Percentiles rank a stretch among this genome's conserved stretches.
Conservation (phyloP, 176 grass and related monocot genomes). For the Rhynchospora pubera region DNA sequence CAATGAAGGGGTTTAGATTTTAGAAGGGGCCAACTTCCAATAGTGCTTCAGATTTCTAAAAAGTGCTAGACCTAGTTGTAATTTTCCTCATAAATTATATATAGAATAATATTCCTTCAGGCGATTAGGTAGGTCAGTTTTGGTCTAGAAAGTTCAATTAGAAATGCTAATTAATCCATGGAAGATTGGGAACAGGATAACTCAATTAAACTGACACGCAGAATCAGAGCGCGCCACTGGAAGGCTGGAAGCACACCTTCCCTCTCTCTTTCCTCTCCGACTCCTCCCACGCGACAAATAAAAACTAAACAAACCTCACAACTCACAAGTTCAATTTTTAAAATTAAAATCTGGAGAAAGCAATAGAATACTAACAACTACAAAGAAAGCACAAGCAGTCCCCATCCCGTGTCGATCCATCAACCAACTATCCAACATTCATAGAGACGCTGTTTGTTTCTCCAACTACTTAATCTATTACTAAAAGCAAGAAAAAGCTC, state of each 20-base stretch:
- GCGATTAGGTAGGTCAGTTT: not conserved
- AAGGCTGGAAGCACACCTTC: not conserved
- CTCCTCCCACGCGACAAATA: not conserved
- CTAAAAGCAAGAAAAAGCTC: conserved; percentile 7
- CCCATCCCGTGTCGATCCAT: not conserved
- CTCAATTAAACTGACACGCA: not conserved
- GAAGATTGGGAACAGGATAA: not conserved
- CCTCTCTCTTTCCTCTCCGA: not conserved
- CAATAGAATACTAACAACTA: conserved; percentile 20
- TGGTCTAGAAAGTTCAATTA: not conserved
- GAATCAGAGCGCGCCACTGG: not conserved
- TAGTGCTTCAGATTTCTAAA: no score
- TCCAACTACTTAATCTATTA: not conserved
- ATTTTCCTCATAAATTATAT: no score
- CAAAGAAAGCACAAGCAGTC: conserved; percentile 4
- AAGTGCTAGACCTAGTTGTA: no score
- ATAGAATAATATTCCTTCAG: not conserved
- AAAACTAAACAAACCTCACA: not conserved
- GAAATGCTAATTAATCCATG: not conserved
- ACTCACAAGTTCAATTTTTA: not conserved
- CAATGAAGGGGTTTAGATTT: no score
- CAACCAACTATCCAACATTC: not conserved
- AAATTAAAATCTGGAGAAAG: not conserved
- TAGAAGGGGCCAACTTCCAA: no score
- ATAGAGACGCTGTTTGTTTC: not conserved